Conservation (phyloP, 768 basidiomycete species). For the Leccinum truebloodii region DNA sequence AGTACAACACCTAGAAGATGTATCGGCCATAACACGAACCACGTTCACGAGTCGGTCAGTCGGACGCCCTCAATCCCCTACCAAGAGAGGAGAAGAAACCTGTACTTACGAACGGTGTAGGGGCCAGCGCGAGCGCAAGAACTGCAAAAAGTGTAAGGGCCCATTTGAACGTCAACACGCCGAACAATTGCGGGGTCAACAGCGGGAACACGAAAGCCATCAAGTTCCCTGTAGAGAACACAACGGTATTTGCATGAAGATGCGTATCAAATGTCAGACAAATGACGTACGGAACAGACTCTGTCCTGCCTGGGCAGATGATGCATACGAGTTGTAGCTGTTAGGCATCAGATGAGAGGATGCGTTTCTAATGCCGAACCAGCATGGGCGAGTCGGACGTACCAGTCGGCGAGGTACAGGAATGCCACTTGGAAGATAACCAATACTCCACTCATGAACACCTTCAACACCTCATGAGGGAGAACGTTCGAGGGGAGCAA, state of each 20-base stretch:
- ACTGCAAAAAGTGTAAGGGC: conserved; percentile 26
- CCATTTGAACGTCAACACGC: conserved; percentile 42
- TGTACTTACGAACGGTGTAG: conserved; percentile 43
- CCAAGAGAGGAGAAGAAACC: neutral
- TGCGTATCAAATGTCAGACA: neutral
- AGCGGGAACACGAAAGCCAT: conserved; percentile 49
- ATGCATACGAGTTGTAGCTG: conserved; percentile 49
- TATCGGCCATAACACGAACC: neutral
- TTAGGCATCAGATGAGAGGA: neutral
- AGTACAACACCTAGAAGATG: conserved; percentile 24
- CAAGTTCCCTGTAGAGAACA: conserved; percentile 34
- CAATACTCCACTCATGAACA: conserved; percentile 42
- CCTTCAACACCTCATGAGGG: conserved; percentile 23
- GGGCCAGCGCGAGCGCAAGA: conserved; percentile 43
- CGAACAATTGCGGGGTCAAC: conserved; percentile 49
- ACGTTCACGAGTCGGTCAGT: neutral
- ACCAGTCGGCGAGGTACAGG: conserved; percentile 55
- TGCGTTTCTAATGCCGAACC: neutral
- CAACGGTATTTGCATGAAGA: neutral
- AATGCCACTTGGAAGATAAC: conserved; percentile 47
- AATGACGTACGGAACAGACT: conserved; percentile 42
- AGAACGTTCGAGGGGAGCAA: neutral
- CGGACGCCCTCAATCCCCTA: neutral
- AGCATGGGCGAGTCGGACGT: conserved; percentile 10
- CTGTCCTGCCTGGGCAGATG: conserved; percentile 55